Base-by-base conservation (phyloP, 164 flowering plant species). In the Stephania cephalantha region DNA sequence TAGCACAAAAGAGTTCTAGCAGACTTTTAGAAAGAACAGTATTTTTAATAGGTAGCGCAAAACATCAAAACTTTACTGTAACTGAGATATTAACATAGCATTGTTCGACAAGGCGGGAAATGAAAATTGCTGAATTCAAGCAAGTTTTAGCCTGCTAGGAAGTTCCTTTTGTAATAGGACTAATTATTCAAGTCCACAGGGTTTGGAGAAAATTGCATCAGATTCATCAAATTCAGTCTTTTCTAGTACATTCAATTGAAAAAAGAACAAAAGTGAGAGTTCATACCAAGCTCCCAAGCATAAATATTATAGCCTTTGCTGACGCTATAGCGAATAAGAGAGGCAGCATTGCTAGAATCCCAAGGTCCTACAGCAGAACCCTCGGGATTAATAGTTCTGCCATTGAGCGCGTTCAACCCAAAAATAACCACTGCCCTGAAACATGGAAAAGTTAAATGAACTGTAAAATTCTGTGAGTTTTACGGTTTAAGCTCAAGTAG, bases 241-340 rank as follows among this genome's bases (percentile, higher is more conserved):
- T 48, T 48, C 53, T 48, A 8, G 13, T 8, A 4, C 11, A 48
- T 48, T 48, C 9, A 12, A 48, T n/a, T 58, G 65, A 17, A 58
- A 48, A 58, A 58, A 13, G 61, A 69, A 18, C 13, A 46, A 70
- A 30, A 18, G 42, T 17, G 67, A 68, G 22, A 29, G 55, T 42
- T 46, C 84, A 80, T 85, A 94, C 98, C 97, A 7, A 94, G 93
- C 84, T 94, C 98, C 98, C 98, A 94, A 25, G 93, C 97, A 82
- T 83, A 73, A 69, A 94, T 88, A 1, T 80, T 11, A 76, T 90
- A 90, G 70, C 85, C 86, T 75, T 87, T 91, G 46, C 74, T 52
- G 58, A 86, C 90, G 2, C 90, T 94, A 71, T 92, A 90, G 9
- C 86, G 84, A 5, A 94, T 90, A n/a, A 94, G 74, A 70, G 90